Evolutionary conservation across 805 yeast genomes (phyloP).

Genomic region (Pichia heedii): DNA sequence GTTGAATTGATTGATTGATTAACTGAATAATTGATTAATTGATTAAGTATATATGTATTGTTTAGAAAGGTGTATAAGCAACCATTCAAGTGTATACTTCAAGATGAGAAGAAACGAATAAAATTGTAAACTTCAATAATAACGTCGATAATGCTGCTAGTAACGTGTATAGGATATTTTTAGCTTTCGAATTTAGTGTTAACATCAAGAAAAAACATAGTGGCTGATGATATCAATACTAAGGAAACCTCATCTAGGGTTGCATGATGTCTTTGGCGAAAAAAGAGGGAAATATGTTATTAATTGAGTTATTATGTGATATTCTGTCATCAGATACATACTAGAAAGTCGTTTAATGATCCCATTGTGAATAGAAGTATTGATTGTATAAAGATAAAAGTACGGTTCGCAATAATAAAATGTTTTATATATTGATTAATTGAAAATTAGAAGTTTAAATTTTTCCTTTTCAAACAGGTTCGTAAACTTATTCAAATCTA

Average conservation of each 20-base stretch:
- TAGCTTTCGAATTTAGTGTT: conserved; percentile 4
- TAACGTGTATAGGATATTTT: conserved; percentile 9
- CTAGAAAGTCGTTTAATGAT: conserved; percentile 1
- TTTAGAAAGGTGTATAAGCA: too few relatives aligned
- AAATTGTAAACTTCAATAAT: conserved; percentile 21
- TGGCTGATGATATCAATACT: background rate
- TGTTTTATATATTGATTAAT: too few relatives aligned
- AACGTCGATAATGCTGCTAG: conserved; percentile 17
- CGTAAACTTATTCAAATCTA: too few relatives aligned
- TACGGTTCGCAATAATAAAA: too few relatives aligned
- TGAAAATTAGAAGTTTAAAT: too few relatives aligned
- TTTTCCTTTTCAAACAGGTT: too few relatives aligned
- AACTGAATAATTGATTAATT: too few relatives aligned
- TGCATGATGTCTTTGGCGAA: conserved; percentile 1
- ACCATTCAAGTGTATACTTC: conserved; percentile 25
- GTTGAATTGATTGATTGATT: too few relatives aligned
- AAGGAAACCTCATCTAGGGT: background rate
- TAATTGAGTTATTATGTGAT: too few relatives aligned
- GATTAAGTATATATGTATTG: too few relatives aligned
- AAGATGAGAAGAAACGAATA: conserved; percentile 23
- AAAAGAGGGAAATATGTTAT: background rate
- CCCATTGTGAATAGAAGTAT: conserved; percentile 1
- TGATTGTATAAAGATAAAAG: background rate
- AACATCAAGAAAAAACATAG: conserved; percentile 2
- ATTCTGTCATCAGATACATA: background rate